Percentiles rank a stretch among this genome's conserved stretches.
phyloP scores from a whole-genome alignment of 2,329 filamentous ascomycete genomes.

The Eurotiales sp. region DNA sequence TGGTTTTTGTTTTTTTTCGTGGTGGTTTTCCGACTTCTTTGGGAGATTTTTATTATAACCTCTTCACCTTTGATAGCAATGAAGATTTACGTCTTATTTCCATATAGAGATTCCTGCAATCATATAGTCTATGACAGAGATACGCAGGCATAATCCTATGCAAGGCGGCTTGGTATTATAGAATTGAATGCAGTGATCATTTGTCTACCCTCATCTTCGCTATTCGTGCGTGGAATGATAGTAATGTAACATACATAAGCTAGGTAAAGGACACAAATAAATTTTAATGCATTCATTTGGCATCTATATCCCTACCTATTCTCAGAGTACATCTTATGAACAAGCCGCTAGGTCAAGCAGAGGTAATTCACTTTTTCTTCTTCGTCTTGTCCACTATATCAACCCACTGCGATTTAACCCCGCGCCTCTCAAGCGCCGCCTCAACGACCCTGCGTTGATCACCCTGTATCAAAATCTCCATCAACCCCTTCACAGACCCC shows the following conservation, averaged over 20 bases:
- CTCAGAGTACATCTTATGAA: too few relatives aligned
- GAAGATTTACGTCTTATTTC: not conserved
- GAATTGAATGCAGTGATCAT: too few relatives aligned
- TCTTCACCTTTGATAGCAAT: too few relatives aligned
- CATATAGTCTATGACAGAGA: not conserved
- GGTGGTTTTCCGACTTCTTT: slow-evolving; percentile 7
- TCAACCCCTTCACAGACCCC: slow-evolving; percentile 60
- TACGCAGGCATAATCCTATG: not conserved
- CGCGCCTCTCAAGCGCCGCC: slow-evolving; percentile 57
- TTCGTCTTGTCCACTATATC: slow-evolving; percentile 66
- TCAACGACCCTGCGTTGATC: slow-evolving; percentile 61
- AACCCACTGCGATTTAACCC: slow-evolving; percentile 58
- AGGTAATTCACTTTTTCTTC: slow-evolving; percentile 55
- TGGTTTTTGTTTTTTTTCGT: slow-evolving; percentile 7
- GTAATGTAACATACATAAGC: too few relatives aligned
- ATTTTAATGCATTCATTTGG: too few relatives aligned
- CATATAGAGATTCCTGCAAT: not conserved
- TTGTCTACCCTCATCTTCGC: too few relatives aligned
- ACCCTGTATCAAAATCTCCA: slow-evolving; percentile 66
- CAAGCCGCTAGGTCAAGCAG: too few relatives aligned
- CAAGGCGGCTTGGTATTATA: not conserved
- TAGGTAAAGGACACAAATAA: not conserved
- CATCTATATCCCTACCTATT: too few relatives aligned
- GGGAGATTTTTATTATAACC: slow-evolving; percentile 18
- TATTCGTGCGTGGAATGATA: too few relatives aligned